phyloP scores from a whole-genome alignment of 2,329 filamentous ascomycete genomes.

The Xylaria sp. region DNA sequence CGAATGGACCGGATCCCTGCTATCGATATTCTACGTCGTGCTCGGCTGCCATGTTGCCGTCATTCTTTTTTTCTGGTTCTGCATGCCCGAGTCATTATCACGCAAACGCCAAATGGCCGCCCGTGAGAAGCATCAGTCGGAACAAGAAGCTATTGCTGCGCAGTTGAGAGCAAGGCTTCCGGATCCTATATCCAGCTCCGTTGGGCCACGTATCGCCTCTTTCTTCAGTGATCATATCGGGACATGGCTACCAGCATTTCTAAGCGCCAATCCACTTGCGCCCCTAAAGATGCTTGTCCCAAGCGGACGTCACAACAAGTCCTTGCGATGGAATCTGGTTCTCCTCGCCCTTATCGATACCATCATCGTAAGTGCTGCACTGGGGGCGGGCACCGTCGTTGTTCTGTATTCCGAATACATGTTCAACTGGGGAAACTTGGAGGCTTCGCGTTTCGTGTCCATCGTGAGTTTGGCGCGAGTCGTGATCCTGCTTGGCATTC shows the following conservation, averaged over 20 bases:
- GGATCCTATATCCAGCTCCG: constrained; percentile 14
- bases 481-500: constrained; percentile 69
- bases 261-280: constrained; percentile 68
- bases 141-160: constrained; percentile 45
- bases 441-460: constrained; percentile 80
- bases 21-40: constrained; percentile 84
- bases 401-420: constrained; percentile 80
- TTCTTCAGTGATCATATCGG: constrained; percentile 28
- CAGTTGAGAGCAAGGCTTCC: constrained; percentile 26
- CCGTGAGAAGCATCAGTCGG: constrained; percentile 64
- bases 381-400: constrained; percentile 80
- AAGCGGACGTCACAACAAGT: constrained; percentile 61
- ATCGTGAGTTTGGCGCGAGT: constrained; percentile 79
- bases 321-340: constrained; percentile 78
- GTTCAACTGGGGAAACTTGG: constrained; percentile 81
- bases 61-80: constrained; percentile 68
- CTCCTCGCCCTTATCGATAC: constrained; percentile 80
- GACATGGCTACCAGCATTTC: constrained; percentile 38
- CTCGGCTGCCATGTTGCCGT: constrained; percentile 74
- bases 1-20: constrained; percentile 70
- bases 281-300: constrained; percentile 81
- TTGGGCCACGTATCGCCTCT: constrained; percentile 24
- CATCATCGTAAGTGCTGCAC: constrained; percentile 77
- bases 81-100: constrained; percentile 84
- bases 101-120: constrained; percentile 71